phyloP scores from a whole-genome alignment of 768 basidiomycete genomes.

The Xerocomus brunneocitrinus region DNA sequence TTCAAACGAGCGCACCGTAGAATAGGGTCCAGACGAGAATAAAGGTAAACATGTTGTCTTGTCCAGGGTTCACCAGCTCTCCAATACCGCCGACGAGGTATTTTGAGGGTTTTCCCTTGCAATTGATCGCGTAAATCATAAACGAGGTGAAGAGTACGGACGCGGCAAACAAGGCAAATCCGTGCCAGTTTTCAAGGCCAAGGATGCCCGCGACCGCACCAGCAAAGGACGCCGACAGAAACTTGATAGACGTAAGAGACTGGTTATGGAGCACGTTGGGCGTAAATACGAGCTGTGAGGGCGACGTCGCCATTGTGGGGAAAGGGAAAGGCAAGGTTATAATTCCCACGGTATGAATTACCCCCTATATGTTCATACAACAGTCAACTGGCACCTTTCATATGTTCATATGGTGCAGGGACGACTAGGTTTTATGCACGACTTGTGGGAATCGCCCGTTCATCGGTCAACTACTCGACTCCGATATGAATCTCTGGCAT shows the following conservation, averaged over 20 bases:
- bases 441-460: not conserved
- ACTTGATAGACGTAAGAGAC: slow-evolving; percentile 63
- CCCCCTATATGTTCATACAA: not conserved
- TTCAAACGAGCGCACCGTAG: slow-evolving; percentile 57
- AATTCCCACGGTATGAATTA: slow-evolving; percentile 16
- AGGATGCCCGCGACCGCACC: slow-evolving; percentile 87
- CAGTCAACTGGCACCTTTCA: not conserved
- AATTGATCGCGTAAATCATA: slow-evolving; percentile 66
- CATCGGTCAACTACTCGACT: not conserved
- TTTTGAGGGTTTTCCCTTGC: slow-evolving; percentile 57
- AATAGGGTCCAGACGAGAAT: slow-evolving; percentile 92
- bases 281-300: slow-evolving; percentile 56
- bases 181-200: slow-evolving; percentile 79
- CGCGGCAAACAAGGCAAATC: slow-evolving; percentile 72
- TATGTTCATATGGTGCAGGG: not conserved
- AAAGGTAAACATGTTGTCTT: slow-evolving; percentile 89
- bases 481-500: not conserved
- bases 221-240: slow-evolving; percentile 77
- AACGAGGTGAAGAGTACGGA: slow-evolving; percentile 66
- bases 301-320: slow-evolving; percentile 38
- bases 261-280: slow-evolving; percentile 66
- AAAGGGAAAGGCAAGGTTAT: not conserved
- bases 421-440: not conserved
- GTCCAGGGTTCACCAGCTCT: slow-evolving; percentile 77
- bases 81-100: slow-evolving; percentile 59